Conservation (phyloP, 2,329 filamentous ascomycete species). For the Cyanodermella asteris region DNA sequence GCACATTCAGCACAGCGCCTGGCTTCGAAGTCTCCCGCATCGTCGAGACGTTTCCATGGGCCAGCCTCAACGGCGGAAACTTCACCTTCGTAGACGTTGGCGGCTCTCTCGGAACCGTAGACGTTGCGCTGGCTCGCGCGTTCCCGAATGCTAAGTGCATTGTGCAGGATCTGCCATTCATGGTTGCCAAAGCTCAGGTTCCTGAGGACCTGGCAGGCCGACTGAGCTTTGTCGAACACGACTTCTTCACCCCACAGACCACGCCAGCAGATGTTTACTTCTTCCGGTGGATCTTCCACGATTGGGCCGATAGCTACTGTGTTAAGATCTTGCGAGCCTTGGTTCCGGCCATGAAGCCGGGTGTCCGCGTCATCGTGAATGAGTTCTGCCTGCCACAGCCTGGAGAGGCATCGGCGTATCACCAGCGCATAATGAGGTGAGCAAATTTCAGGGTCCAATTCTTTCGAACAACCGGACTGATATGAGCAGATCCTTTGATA, state of each 20-base stretch:
- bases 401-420: background rate
- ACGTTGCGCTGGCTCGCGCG: conserved; percentile 3
- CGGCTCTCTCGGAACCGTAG: conserved; percentile 7
- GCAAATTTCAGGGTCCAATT: background rate
- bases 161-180: conserved; percentile 1
- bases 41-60: conserved; percentile 2
- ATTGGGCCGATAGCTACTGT: background rate
- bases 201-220: too few species aligned
- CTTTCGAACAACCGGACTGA: background rate
- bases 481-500: conserved; percentile 3
- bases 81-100: conserved; percentile 7
- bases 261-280: conserved; percentile 1
- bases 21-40: conserved; percentile 1
- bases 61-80: background rate
- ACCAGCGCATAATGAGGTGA: background rate
- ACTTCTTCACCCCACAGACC: conserved; percentile 13
- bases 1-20: conserved; percentile 1
- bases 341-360: background rate
- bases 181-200: too few species aligned
- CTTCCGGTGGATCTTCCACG: background rate
- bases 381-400: background rate
- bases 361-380: background rate
- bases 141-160: background rate
- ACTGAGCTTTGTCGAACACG: too few species aligned
- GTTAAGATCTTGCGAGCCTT: background rate